phyloP scores from a whole-genome alignment of 1,139 yeast genomes.

The Lodderomyces pseudojiufengensis region DNA sequence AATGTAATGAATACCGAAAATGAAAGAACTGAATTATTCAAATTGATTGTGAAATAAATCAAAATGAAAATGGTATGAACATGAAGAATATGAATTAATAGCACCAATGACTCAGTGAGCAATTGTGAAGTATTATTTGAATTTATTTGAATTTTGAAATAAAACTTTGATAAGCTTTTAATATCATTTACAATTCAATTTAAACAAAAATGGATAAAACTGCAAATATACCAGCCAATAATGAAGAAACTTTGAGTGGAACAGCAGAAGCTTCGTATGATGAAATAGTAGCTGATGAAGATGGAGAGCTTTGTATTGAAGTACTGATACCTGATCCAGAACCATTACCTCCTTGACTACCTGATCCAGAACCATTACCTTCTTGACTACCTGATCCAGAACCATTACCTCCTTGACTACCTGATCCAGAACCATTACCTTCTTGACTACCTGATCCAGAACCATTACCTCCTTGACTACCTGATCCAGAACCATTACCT shows the following conservation, averaged over 20 bases:
- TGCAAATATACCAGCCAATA: background rate
- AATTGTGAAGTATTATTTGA: too few species aligned
- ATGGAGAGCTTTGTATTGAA: background rate
- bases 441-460: slow-evolving; percentile 1
- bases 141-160: too few species aligned
- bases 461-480: slow-evolving; percentile 1
- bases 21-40: too few species aligned
- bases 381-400: background rate
- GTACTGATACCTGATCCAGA: background rate
- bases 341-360: background rate
- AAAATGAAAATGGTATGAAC: too few species aligned
- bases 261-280: slow-evolving; percentile 3
- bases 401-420: background rate
- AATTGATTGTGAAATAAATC: too few species aligned
- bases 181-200: too few species aligned
- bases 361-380: background rate
- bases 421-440: slow-evolving; percentile 2
- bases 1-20: too few species aligned
- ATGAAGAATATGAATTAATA: too few species aligned
- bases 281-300: background rate
- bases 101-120: too few species aligned
- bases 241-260: background rate
- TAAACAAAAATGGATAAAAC: background rate
- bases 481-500: background rate
- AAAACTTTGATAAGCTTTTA: too few species aligned